Evolutionary conservation across 306 rosid species (phyloP), one percentile per base, ranked within the genome.

Genomic region (Citrullus colocynthis): DNA sequence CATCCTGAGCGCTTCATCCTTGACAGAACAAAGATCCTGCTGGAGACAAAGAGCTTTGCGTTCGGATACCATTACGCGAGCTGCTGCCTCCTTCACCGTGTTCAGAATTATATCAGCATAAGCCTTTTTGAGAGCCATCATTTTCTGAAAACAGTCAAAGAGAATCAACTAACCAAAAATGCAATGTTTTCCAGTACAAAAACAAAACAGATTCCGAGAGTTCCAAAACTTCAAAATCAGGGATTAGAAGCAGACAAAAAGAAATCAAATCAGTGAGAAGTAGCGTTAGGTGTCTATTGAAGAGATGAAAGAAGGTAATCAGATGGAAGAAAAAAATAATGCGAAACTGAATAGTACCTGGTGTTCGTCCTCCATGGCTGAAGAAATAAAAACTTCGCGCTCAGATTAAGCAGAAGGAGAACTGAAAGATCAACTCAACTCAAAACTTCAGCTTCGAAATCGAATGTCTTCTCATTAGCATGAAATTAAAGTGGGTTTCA

Each of bases 21-120:
- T 90, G 7, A 88, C 52, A 1, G 84, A 65, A 57, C 28, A 72
- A 34, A 93, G 92, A 78, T 93, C 90, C 55, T 60, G 84, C 76
- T 80, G 88, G 69, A 79, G 87, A 54, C 81, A 72, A 59, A 83
- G 73, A 55, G 89, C 86, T 61, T 85, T 89, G 34, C 81, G 32
- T 80, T 93, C 92, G 36, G 97, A 85, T 41, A 73, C 87, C 96
- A 93, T 81, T 75, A 90, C 82, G 64, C 96, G 74, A 36, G 84
- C 85, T 24, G 97, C 97, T 49, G 96, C 91, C 81, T 93, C 97
- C 75, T 90, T 90, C 69, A 86, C 91, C 39, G 96, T 88, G 85
- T 93, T 93, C 76, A 93, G 83, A 74, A 90, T 90, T 52, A 90
- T 86, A 0, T 88, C 93, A 48, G 97, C 97, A 49, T 86, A 93